Evolutionary conservation across 2,329 filamentous ascomycete genomes (phyloP), one percentile per base, ranked within the genome.

Genomic region (Aspergillus nomiae): DNA sequence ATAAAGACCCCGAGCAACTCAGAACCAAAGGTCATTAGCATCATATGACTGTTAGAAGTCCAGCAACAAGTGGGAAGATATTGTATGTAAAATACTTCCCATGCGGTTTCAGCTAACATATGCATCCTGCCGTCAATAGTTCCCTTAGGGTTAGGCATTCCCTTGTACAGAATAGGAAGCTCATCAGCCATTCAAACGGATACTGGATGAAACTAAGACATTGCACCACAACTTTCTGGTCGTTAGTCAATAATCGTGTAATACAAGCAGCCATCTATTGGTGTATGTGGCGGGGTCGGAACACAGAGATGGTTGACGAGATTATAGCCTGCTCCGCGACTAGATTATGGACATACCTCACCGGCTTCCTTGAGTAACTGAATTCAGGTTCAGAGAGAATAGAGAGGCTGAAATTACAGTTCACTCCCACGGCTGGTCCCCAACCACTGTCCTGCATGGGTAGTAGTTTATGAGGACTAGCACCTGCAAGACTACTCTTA

Each of bases 1-100:
- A 4, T n/a, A 9, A 46, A 46, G 43, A 12, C 36, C 16, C 2
- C 3, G 6, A 41, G 3, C 38, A 14, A 19, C 8, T 16, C 8
- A 41, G 9, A 41, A 41, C 1, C 1, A 4, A 24, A 1, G 10
- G 7, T 5, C 1, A 14, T 5, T 14, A 7, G 11, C 3, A 4
- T 9, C 12, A 46, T 4, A 12, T 46, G n/a, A 14, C 7, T 12
- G 12, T 46, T 24, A 9, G 10, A 14, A 24, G 43, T 41, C 19
- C 16, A n/a, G 16, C 4, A 16, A 16, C 5, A 19, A 16, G 3
- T 38, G 7, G 2, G 16, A 9, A 19, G 36, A 9, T n/a, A n/a
- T n/a, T 41, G 16, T 16, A 41, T 10, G 9, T 41, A 41, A 41
- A 41, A n/a, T 16, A 4, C 9, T 5, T n/a, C 7, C n/a, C n/a